Conservation (phyloP, 345 rosid genomes). For the Excoecaria cochinchinensis region DNA sequence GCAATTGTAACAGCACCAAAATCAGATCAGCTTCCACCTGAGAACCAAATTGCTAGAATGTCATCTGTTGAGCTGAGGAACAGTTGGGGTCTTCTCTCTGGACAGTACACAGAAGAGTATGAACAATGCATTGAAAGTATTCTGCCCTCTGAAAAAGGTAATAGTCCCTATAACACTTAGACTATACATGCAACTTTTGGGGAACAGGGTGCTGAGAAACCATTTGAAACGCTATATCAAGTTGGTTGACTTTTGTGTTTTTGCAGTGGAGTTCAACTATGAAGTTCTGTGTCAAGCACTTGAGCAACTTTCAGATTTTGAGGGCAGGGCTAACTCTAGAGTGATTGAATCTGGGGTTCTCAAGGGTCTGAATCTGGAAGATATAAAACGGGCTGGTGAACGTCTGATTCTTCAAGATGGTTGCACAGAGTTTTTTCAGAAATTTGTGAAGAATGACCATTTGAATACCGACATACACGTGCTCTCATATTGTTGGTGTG, state of each 20-base stretch:
- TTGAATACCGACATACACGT: conserved; percentile 60
- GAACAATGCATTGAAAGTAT: conserved; percentile 86
- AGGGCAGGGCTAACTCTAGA: conserved; percentile 72
- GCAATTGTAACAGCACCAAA: conserved; percentile 89
- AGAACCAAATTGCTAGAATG: conserved; percentile 57
- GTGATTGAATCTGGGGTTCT: conserved; percentile 86
- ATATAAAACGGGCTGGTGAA: conserved; percentile 89
- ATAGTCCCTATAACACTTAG: not conserved
- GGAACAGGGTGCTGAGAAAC: not conserved
- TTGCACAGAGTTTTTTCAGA: conserved; percentile 69
- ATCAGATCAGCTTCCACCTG: conserved; percentile 57
- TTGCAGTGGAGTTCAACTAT: conserved; percentile 67
- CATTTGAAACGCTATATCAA: conserved; percentile 2
- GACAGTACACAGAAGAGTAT: conserved; percentile 79
- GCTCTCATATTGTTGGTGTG: conserved; percentile 97
- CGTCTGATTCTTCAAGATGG: conserved; percentile 88
- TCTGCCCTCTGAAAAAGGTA: conserved; percentile 65
- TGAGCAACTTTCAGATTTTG: conserved; percentile 73
- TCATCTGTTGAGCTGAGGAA: conserved; percentile 75
- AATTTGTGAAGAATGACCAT: conserved; percentile 49
- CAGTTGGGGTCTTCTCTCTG: conserved; percentile 73
- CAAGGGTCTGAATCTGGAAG: conserved; percentile 81
- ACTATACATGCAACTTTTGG: not conserved
- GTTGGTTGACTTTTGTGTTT: conserved; percentile 15
- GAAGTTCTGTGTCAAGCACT: conserved; percentile 69